A percentile compares a stretch with the other conserved stretches of the same genome.
These are phyloP conservation scores for Crucibulum cyathiforme DNA, from an alignment of 1,284 basidiomycete genomes.

Conservation along the genomic window DNA sequence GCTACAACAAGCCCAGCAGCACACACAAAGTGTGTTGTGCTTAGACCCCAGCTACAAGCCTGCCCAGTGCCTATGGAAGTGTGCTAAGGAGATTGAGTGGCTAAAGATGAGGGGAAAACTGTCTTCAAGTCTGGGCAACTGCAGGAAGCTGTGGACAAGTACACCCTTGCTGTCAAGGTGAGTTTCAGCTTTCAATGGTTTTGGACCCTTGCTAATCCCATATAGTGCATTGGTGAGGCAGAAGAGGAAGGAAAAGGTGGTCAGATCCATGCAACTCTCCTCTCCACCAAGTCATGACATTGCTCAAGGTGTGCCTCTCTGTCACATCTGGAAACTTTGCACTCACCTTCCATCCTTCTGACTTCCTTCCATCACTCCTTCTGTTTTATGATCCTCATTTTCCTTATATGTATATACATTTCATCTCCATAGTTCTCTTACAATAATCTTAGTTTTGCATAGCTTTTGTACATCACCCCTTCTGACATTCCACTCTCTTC, in stretches of 20 bases:
- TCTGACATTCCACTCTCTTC: too few relatives aligned
- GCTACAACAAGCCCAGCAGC: constrained; percentile 74
- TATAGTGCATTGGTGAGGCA: constrained; percentile 62
- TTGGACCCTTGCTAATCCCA: neutral
- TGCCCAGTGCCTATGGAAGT: constrained; percentile 75
- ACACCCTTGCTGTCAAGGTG: constrained; percentile 73
- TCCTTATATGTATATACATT: too few relatives aligned
- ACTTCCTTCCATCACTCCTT: constrained; percentile 6
- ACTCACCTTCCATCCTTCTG: neutral
- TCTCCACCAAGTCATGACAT: constrained; percentile 87
- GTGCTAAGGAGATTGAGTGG: constrained; percentile 79
- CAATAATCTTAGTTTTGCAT: too few relatives aligned
- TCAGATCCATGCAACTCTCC: constrained; percentile 77
- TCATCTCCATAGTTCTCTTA: too few relatives aligned
- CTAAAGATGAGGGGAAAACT: constrained; percentile 86
- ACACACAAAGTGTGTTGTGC: constrained; percentile 76
- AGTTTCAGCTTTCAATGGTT: constrained; percentile 11
- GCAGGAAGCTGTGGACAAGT: constrained; percentile 71
- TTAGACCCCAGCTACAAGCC: constrained; percentile 79
- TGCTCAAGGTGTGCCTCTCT: constrained; percentile 68
- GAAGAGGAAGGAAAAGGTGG: constrained; percentile 78
- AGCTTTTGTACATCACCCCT: too few relatives aligned
- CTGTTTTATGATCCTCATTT: too few relatives aligned
- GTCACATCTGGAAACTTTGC: too few relatives aligned
- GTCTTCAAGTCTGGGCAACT: constrained; percentile 74